A percentile compares a stretch with the other conserved stretches of the same genome.
phyloP scores from a whole-genome alignment of 441 rosid genomes.

The California macrophylla region DNA sequence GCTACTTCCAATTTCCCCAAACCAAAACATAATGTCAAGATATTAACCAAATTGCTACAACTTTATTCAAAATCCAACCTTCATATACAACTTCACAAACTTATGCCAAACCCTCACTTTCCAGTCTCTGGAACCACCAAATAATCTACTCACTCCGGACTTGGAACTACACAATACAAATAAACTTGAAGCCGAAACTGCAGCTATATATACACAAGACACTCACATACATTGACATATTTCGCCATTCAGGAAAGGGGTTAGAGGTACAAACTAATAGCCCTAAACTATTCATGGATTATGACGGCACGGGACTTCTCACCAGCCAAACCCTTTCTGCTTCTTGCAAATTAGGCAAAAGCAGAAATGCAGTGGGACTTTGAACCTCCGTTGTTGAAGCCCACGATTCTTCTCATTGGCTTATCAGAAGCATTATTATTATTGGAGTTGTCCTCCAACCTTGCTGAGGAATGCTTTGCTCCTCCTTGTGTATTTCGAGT shows the following conservation, averaged over 20 bases:
- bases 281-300: background rate
- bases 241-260: background rate
- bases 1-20: conserved; percentile 19
- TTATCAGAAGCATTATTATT: background rate
- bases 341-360: background rate
- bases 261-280: background rate
- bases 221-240: background rate
- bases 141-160: background rate
- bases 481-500: background rate
- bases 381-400: background rate
- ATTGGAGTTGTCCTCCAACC: background rate
- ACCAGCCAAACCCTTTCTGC: background rate
- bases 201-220: background rate
- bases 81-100: background rate
- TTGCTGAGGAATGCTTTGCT: background rate
- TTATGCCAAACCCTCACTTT: conserved; percentile 4
- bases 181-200: background rate
- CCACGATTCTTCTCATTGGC: background rate
- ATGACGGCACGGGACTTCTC: background rate
- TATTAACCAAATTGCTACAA: background rate
- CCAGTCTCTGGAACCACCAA: conserved; percentile 4
- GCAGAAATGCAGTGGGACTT: conserved; percentile 3
- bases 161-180: background rate
- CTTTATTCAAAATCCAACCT: background rate
- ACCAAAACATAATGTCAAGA: background rate